A percentile compares a stretch with the other conserved stretches of the same genome.
Evolutionary conservation across 345 rosid species (phyloP).

Genomic region (Camelina hispida): DNA sequence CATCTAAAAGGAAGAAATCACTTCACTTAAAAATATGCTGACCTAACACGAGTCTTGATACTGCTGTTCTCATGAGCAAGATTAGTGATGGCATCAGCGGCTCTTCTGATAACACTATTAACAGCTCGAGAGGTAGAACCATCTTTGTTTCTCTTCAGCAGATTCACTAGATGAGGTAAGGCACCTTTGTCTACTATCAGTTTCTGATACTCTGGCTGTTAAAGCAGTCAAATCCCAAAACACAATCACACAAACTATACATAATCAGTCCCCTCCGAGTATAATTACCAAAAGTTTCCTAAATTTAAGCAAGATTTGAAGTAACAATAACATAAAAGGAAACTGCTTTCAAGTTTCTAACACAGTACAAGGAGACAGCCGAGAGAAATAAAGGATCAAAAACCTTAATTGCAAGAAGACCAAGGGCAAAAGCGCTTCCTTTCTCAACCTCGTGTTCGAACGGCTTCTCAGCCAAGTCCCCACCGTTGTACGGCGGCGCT

Average conservation of each 20-base stretch:
- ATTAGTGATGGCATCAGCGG: conserved; percentile 98
- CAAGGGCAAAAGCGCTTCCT: conserved; percentile 96
- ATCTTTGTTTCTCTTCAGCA: conserved; percentile 77
- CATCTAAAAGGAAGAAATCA: conserved; percentile 7
- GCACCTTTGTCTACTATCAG: conserved; percentile 94
- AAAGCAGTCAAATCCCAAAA: conserved; percentile 41
- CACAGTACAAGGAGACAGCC: not conserved
- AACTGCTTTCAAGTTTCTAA: conserved; percentile 17
- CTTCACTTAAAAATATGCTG: conserved; percentile 39
- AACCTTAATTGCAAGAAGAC: conserved; percentile 97
- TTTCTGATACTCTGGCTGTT: conserved; percentile 99
- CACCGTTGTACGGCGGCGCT: conserved; percentile 69
- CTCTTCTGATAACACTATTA: conserved; percentile 89
- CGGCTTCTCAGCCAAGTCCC: conserved; percentile 59
- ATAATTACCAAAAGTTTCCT: conserved; percentile 12
- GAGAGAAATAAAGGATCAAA: conserved; percentile 13
- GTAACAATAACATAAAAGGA: conserved; percentile 7
- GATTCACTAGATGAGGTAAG: conserved; percentile 74
- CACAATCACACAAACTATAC: conserved; percentile 27
- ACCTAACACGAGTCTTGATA: conserved; percentile 97
- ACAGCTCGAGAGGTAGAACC: conserved; percentile 71
- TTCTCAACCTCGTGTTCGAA: conserved; percentile 98
- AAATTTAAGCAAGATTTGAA: conserved; percentile 9
- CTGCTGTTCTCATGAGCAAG: conserved; percentile 98
- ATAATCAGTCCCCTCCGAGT: not conserved